A percentile compares a stretch with the other conserved stretches of the same genome.
phyloP scores from a whole-genome alignment of 768 basidiomycete genomes.

The Dentipellis sp. region DNA sequence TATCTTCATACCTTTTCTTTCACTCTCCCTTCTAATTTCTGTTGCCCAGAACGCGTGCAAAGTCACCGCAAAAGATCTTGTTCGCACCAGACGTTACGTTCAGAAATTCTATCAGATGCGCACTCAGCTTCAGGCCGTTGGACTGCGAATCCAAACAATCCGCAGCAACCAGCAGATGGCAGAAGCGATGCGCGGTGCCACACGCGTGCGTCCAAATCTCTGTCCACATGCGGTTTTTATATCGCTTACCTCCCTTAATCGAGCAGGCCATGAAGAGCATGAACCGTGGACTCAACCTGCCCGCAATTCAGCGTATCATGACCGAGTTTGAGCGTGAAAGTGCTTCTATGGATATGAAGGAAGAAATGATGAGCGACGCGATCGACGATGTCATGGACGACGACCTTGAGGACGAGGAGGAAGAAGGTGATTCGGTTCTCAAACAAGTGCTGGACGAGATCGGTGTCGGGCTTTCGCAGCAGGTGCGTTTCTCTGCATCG shows the following conservation, averaged over 20 bases:
- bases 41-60: constrained; percentile 85
- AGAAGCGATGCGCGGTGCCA: constrained; percentile 97
- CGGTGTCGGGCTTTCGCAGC: constrained; percentile 84
- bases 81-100: constrained; percentile 88
- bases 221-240: not conserved
- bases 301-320: constrained; percentile 93
- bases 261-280: constrained; percentile 92
- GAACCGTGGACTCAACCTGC: constrained; percentile 94
- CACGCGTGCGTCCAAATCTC: constrained; percentile 55
- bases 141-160: constrained; percentile 90
- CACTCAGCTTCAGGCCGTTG: constrained; percentile 94
- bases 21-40: constrained; percentile 9
- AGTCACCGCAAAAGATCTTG: constrained; percentile 98
- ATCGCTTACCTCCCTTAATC: not conserved
- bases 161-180: constrained; percentile 99
- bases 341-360: constrained; percentile 99
- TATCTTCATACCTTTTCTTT: constrained; percentile 25
- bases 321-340: constrained; percentile 97
- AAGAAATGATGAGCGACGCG: constrained; percentile 99
- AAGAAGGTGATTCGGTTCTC: constrained; percentile 91
- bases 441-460: constrained; percentile 97
- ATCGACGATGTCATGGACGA: constrained; percentile 97
- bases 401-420: constrained; percentile 88
- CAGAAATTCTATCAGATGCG: constrained; percentile 99
- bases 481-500: constrained; percentile 33